A percentile compares a stretch with the other conserved stretches of the same genome.
These are phyloP conservation scores for Acanthochlamys bracteata DNA, from an alignment of 106 monocot genomes.

Conservation along the genomic window DNA sequence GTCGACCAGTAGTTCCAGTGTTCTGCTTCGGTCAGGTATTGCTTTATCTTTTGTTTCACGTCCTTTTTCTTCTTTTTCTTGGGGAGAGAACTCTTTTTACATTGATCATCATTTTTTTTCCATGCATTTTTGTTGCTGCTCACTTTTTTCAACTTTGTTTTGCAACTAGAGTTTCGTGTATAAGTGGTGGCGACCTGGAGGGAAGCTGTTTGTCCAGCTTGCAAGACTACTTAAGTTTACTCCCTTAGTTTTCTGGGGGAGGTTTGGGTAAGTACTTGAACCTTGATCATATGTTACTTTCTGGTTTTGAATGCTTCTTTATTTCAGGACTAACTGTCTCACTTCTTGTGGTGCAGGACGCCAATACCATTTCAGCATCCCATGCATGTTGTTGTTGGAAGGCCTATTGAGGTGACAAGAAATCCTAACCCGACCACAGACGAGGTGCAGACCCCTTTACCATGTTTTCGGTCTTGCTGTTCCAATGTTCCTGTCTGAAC, in stretches of 20 bases:
- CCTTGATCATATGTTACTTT: neutral
- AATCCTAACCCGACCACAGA: constrained; percentile 60
- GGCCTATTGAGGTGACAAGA: constrained; percentile 62
- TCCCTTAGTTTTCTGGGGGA: constrained; percentile 61
- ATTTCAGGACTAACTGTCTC: neutral
- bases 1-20: constrained; percentile 83
- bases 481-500: neutral
- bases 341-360: constrained; percentile 30
- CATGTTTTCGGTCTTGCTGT: neutral
- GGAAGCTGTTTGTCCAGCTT: constrained; percentile 41
- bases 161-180: constrained; percentile 44
- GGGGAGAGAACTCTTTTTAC: neutral
- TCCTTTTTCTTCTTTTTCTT: neutral
- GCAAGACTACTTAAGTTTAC: constrained; percentile 48
- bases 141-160: neutral
- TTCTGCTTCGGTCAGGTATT: constrained; percentile 95
- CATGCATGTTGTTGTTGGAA: constrained; percentile 87
- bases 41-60: too few relatives aligned
- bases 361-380: constrained; percentile 76
- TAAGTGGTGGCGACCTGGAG: constrained; percentile 76
- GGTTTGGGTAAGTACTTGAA: constrained; percentile 31
- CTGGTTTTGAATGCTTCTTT: neutral
- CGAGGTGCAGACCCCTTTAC: constrained; percentile 39
- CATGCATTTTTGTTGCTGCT: neutral
- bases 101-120: neutral